These are phyloP conservation scores for Catharanthus roseus DNA, from an alignment of 257 asterid species.

Conservation along the genomic window DNA sequence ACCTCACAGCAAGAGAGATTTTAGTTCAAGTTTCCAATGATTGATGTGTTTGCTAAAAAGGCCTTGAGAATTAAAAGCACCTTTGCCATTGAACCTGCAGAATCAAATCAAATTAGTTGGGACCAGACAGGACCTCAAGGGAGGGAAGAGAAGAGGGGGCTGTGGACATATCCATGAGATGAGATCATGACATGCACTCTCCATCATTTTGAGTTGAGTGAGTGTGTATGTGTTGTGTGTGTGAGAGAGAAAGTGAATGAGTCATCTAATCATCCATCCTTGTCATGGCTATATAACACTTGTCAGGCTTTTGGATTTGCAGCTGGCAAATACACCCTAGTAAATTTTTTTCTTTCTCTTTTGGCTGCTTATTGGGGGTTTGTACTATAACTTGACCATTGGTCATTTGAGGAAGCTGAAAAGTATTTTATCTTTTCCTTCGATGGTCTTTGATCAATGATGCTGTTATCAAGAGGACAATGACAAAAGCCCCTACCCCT, in stretches of 20 bases:
- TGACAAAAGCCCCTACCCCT: not conserved
- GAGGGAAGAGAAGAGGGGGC: not conserved
- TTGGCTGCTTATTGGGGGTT: constrained; percentile 10
- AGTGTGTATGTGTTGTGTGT: too few relatives aligned
- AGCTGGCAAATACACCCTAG: constrained; percentile 7
- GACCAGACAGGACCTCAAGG: constrained; percentile 11
- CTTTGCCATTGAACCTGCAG: constrained; percentile 4
- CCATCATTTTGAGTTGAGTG: not conserved
- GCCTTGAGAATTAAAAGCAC: constrained; percentile 10
- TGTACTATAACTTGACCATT: constrained; percentile 12
- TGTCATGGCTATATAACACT: constrained; percentile 1
- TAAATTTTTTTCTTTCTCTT: not conserved
- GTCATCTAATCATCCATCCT: constrained; percentile 10
- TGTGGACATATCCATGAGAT: not conserved
- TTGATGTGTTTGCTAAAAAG: constrained; percentile 23
- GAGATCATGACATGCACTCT: not conserved
- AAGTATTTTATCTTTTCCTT: constrained; percentile 6
- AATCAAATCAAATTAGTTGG: constrained; percentile 16
- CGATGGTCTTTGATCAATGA: constrained; percentile 1
- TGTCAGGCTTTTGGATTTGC: constrained; percentile 8
- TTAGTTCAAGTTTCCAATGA: constrained; percentile 28
- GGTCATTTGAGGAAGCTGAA: constrained; percentile 14
- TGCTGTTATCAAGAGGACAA: constrained; percentile 8
- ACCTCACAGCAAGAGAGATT: not conserved
- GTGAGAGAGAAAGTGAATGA: too few relatives aligned